Evolutionary conservation across 805 yeast species (phyloP).

Genomic region (Wickerhamiella cacticola): DNA sequence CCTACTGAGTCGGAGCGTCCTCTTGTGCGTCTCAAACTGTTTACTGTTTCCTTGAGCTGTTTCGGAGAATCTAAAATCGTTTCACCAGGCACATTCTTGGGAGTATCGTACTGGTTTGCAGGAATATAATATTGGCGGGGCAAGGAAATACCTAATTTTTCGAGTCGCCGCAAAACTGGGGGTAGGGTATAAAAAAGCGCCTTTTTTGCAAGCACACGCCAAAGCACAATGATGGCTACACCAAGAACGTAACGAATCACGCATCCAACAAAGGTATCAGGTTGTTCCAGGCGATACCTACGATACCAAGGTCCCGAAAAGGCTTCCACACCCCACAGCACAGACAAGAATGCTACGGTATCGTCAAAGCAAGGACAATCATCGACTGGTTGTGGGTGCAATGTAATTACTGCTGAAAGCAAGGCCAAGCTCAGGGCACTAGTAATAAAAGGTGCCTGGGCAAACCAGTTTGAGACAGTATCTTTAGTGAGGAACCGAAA

Average conservation of each 20-base stretch:
- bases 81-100: conserved; percentile 21
- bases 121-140: conserved; percentile 33
- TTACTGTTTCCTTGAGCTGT: conserved; percentile 26
- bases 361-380: conserved; percentile 96
- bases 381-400: conserved; percentile 77
- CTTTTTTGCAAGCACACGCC: conserved; percentile 72
- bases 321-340: conserved; percentile 63
- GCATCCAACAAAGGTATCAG: neutral
- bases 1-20: conserved; percentile 32
- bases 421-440: conserved; percentile 8
- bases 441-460: neutral
- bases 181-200: conserved; percentile 44
- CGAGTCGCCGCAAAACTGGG: conserved; percentile 40
- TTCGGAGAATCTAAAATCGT: conserved; percentile 29
- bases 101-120: conserved; percentile 29
- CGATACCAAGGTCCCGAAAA: neutral
- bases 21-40: conserved; percentile 20
- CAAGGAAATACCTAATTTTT: conserved; percentile 29
- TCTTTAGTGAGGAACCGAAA: conserved; percentile 35
- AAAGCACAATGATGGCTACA: conserved; percentile 44
- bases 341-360: conserved; percentile 85
- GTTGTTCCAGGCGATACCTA: neutral
- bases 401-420: conserved; percentile 33
- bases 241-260: conserved; percentile 48
- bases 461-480: conserved; percentile 33